Base-by-base conservation (phyloP, 495 filamentous ascomycete genomes). In the Hyaloscypha finlandica region DNA sequence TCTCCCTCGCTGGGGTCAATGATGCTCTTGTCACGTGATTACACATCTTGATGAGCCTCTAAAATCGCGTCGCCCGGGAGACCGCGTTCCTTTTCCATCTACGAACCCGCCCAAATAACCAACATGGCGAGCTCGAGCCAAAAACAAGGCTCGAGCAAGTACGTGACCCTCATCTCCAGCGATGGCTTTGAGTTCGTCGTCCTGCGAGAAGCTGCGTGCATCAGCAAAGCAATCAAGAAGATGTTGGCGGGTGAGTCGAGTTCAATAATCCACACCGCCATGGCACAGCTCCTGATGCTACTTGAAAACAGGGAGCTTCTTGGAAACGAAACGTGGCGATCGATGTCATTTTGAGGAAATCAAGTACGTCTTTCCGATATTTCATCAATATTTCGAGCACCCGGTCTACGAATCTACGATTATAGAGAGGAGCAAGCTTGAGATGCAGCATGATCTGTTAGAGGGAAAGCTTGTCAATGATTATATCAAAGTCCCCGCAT, bases 181-280 rank as follows among this genome's bases (percentile, higher is more conserved):
- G 96, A 98, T 75, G 91, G 89, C 54, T 97, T 90, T 76, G 92
- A 97, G 74, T 98, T 94, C 74, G 85, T 96, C 57, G 79, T 97
- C 42, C 88, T 89, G 6, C 88, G 93, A 55, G 91, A 90, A 56
- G 88, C 91, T 0, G 88, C 92, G 54, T 85, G 85, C 68, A 77
- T 91, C 59, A 92, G 92, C 22, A 88, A 88, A 22, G 89, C 89
- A 22, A 91, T 99, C 71, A 88, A 85, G 66, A 84, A 88, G 71
- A 97, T 97, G 93, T 77, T 99, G 53, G 89, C 96, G 70, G 88
- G 90, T 6, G 80, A 81, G 61, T 58, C 20, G 20, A 42, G 9
- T 64, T 20, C 53, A n/a, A 42, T 25, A 39, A 25, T 30, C 59
- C 52, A 37, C 30, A 48, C 52, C 39, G 42, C 12, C 54, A 32